Base-by-base conservation (phyloP, 176 grass and related monocot genomes). In the Oryza punctata region DNA sequence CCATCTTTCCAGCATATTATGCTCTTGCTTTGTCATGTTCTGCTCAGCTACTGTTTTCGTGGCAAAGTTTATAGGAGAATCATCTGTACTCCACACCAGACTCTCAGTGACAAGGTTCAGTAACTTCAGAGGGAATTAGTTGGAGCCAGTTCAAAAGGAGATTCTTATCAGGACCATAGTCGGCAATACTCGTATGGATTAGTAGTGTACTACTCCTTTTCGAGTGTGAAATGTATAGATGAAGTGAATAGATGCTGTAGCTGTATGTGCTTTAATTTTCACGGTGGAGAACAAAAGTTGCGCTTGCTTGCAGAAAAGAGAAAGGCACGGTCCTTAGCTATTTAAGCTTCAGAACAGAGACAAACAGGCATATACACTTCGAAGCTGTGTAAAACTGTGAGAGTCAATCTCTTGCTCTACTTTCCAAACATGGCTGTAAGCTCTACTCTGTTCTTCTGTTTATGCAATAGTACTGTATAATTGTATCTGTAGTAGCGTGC, bases 351-450 rank as follows among this genome's bases (percentile, higher is more conserved):
- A 61, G 73, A 75, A 40, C 37, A 71, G 32, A 84, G 63, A 69
- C 40, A 41, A 43, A 14, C 40, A 67, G 45, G 16, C 68, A 70
- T 79, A 67, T 70, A 73, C 65, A 27, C 63, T 85, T 64, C 69
- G 41, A 43, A 79, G 72, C 18, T 76, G 8, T 77, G 85, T 38
- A 65, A 32, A 78, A 49, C 26, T 54, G 28, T 41, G 63, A 13
- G 37, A 38, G 37, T 24, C 50, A 24, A 61, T 61, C 57, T 11
- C 54, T 77, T 74, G 52, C 47, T 87, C 67, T 73, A 15, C 23
- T 57, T 77, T 23, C 23, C 18, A 82, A 32, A 78, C 75, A 94
- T 94, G 91, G 82, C 89, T 88, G 94, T 94, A 89, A 91, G 94
- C 83, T 78, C 47, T 70, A 40, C 25, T 85, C 33, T 4, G 41